Conservation (phyloP, 2,329 filamentous ascomycete genomes). For the Phialophora tarda region DNA sequence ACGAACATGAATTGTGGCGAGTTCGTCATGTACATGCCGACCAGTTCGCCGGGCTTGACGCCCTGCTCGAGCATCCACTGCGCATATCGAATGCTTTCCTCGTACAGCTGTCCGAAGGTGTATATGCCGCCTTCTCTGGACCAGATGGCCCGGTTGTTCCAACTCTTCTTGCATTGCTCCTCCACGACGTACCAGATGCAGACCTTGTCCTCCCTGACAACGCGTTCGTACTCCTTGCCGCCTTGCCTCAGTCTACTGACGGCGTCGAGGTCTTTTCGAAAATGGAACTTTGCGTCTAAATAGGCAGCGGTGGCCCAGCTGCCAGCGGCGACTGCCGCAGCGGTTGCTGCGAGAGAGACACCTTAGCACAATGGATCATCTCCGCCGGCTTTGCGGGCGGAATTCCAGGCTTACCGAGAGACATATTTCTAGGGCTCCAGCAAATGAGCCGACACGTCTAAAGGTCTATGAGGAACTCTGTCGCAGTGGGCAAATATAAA, state of each 20-base stretch:
- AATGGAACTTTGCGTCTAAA: conserved; percentile 71
- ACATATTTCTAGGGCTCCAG: conserved; percentile 11
- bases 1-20: conserved; percentile 70
- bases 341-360: conserved; percentile 22
- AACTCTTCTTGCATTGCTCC: conserved; percentile 58
- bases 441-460: background rate
- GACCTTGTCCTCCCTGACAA: conserved; percentile 58
- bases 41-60: conserved; percentile 64
- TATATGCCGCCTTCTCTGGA: conserved; percentile 63
- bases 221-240: conserved; percentile 55
- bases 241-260: conserved; percentile 54
- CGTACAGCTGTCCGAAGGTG: conserved; percentile 63
- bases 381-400: background rate
- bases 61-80: conserved; percentile 66
- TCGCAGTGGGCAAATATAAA: background rate
- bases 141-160: conserved; percentile 68
- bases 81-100: conserved; percentile 65
- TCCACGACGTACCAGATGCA: conserved; percentile 73
- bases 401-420: conserved; percentile 26
- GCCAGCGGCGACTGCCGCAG: conserved; percentile 43
- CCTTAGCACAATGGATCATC: conserved; percentile 12
- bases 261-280: conserved; percentile 64
- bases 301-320: conserved; percentile 60
- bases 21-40: conserved; percentile 71
- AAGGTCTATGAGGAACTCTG: background rate